Percentiles rank a stretch among this genome's conserved stretches.
These are phyloP conservation scores for Samsoniella hepiali DNA, from an alignment of 2,329 filamentous ascomycete species.

Conservation along the genomic window DNA sequence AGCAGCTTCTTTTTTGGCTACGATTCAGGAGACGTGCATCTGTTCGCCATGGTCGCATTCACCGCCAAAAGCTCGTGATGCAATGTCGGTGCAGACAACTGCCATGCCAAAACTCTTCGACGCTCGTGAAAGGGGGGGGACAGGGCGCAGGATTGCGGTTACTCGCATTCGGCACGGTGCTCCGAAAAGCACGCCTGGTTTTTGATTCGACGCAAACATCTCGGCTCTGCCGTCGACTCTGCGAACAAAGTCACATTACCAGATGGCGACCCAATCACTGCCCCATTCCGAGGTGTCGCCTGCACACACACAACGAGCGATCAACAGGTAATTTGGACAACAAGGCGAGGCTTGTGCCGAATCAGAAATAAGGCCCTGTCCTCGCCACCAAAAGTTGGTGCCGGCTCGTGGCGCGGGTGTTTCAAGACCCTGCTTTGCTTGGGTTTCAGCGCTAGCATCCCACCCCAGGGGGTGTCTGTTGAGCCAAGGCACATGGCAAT, in stretches of 20 bases:
- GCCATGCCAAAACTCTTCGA: background rate
- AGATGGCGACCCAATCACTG: background rate
- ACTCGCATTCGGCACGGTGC: background rate
- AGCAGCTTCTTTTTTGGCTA: background rate
- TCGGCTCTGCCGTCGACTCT: no score
- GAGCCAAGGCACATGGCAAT: background rate
- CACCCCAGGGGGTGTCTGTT: background rate
- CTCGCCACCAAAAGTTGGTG: slow-evolving; percentile 1
- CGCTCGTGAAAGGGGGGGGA: background rate
- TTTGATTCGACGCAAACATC: background rate
- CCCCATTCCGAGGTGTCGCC: background rate
- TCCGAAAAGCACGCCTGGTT: background rate
- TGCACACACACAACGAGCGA: background rate
- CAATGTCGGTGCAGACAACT: background rate
- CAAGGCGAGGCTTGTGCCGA: slow-evolving; percentile 2
- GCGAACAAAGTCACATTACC: background rate
- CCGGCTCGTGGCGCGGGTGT: slow-evolving; percentile 13
- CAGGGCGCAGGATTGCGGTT: background rate
- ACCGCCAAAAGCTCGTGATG: background rate
- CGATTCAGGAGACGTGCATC: background rate
- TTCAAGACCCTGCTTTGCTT: slow-evolving; percentile 13
- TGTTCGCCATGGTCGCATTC: background rate
- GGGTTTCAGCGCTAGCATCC: slow-evolving; percentile 5
- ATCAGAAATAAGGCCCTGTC: background rate
- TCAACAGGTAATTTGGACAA: background rate